Evolutionary conservation across 2,329 filamentous ascomycete species (phyloP).

Genomic region (Cercospora sp.): DNA sequence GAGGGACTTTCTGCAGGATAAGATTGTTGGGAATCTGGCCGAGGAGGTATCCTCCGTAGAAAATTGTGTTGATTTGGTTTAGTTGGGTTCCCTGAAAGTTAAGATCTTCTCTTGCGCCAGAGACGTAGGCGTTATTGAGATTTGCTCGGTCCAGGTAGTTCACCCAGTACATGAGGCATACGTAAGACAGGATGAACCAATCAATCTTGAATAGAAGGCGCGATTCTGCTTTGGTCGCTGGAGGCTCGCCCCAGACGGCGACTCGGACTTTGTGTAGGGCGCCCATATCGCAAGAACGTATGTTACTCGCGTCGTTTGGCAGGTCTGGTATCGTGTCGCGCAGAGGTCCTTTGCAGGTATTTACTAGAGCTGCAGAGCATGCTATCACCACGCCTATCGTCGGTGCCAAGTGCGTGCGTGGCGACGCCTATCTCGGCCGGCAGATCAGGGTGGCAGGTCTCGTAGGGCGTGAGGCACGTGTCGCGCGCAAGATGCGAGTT

Average conservation of each 20-base stretch:
- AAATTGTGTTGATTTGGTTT: conserved; percentile 44
- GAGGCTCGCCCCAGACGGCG: conserved; percentile 32
- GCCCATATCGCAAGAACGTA: conserved; percentile 21
- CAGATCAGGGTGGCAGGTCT: not conserved
- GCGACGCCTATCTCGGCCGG: conserved; percentile 3
- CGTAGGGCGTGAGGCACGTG: not conserved
- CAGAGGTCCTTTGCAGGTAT: not conserved
- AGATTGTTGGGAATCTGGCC: conserved; percentile 64
- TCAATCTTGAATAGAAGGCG: conserved; percentile 35
- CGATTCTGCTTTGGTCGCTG: conserved; percentile 30
- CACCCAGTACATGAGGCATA: conserved; percentile 44
- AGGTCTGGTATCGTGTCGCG: not conserved
- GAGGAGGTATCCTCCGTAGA: conserved; percentile 46
- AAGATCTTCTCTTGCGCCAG: conserved; percentile 56
- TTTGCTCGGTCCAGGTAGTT: conserved; percentile 52
- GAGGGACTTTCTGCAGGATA: conserved; percentile 62
- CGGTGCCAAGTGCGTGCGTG: not conserved
- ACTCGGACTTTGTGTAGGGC: conserved; percentile 28
- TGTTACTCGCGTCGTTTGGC: not conserved
- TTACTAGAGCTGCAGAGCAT: not conserved
- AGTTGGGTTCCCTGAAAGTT: conserved; percentile 52
- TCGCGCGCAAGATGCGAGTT: not conserved
- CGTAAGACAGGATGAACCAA: conserved; percentile 40
- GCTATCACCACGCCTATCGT: conserved; percentile 6
- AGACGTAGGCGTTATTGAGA: conserved; percentile 57